Conservation (phyloP, 495 filamentous ascomycete species). For the Amorphotheca resinae region DNA sequence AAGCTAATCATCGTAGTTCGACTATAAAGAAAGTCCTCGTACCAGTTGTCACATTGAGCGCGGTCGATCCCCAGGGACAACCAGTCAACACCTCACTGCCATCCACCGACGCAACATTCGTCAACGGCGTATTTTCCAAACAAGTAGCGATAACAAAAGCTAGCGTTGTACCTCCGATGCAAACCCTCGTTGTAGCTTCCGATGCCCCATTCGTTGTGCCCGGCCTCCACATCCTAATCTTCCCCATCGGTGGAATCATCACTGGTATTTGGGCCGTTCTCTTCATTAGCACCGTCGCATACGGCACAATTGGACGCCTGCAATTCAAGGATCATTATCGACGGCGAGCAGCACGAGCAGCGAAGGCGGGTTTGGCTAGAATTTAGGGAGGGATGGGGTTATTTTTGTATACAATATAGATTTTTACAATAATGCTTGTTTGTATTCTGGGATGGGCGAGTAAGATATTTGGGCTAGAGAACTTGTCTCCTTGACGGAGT, state of each 20-base stretch:
- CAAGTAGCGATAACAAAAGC: slow-evolving; percentile 27
- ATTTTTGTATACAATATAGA: slow-evolving; percentile 13
- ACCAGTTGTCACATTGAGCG: slow-evolving; percentile 48
- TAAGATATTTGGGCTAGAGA: not conserved
- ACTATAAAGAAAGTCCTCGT: slow-evolving; percentile 47
- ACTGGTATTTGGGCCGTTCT: slow-evolving; percentile 48
- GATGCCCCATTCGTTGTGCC: slow-evolving; percentile 45
- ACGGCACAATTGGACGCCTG: slow-evolving; percentile 49
- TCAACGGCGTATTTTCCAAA: slow-evolving; percentile 47
- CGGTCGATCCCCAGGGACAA: slow-evolving; percentile 28
- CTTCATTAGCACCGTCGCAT: slow-evolving; percentile 42
- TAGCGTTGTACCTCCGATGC: slow-evolving; percentile 25
- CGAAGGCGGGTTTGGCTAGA: slow-evolving; percentile 22
- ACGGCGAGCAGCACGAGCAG: slow-evolving; percentile 32
- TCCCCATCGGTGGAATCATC: slow-evolving; percentile 55
- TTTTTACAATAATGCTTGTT: slow-evolving; percentile 8
- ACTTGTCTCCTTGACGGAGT: not conserved
- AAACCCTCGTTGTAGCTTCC: slow-evolving; percentile 23
- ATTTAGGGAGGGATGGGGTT: slow-evolving; percentile 9
- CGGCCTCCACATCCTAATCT: slow-evolving; percentile 51
- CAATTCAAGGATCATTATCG: slow-evolving; percentile 51
- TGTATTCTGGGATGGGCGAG: not conserved
- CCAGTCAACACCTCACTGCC: slow-evolving; percentile 47
- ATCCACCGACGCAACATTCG: slow-evolving; percentile 52
- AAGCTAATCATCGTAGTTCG: slow-evolving; percentile 28